Base-by-base conservation (phyloP, 2,329 filamentous ascomycete species). In the Aureobasidium pullulans region DNA sequence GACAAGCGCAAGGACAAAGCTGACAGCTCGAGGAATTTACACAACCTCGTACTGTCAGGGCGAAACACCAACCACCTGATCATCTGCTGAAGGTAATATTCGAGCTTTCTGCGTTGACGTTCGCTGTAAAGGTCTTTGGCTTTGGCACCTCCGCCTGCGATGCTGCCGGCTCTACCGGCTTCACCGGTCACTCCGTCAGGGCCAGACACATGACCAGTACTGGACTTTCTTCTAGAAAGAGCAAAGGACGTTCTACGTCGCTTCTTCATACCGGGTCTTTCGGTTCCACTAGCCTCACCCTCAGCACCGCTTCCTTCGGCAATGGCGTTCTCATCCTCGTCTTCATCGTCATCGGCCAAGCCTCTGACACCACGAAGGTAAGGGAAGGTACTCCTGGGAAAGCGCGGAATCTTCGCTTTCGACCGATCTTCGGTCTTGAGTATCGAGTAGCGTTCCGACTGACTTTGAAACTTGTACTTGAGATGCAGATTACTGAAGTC, bases 21-120 rank as follows among this genome's bases (percentile, higher is more conserved):
- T 19, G 94, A 99, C 8, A 99, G 79, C 71, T 99, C 94, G 1
- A 99, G 78, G 71, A 99, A 99, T 64, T 95, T 94, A 75, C 94
- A 99, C 4, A 99, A 79, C 9, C 94, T 85, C 68, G 96, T 97
- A 75, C 91, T 96, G 73, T 97, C 93, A 6, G 94, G 86, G 47
- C 93, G 85, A 75, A 99, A 99, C 74, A 99, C 97, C 67, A 99
- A 84, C 83, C 93, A 97, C 58, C 90, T 86, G 62, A 97, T 93
- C 85, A 97, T 90, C 68, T 93, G 88, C 64, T 93, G 90, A 19
- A 99, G 77, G 70, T 99, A 99, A 50, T 85, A 85, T 70, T 97
- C 94, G 34, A 99, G 78, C 70, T 89, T 90, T 66, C 85, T 87
- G 60, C 93, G 84, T 73, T 96, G 92, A 62, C 84, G 85, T 66